A percentile compares a stretch with the other conserved stretches of the same genome.
Conservation (phyloP, 352 stramenopile genomes). For the Phytophthora aleatoria region DNA sequence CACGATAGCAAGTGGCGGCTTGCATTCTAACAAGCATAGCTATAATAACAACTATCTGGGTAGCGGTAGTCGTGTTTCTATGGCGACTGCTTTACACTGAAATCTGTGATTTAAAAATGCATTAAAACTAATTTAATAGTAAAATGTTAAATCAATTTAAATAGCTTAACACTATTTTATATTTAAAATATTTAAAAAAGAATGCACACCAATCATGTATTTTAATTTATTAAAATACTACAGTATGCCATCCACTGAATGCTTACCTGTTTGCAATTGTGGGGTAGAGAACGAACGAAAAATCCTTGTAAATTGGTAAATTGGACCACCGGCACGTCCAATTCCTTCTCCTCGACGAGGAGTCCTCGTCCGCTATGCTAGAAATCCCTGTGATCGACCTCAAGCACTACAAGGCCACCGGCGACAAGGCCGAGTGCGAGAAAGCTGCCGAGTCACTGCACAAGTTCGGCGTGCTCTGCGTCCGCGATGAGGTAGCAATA, state of each 20-base stretch:
- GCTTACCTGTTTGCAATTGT: constrained; percentile 1
- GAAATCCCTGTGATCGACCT: constrained; percentile 87
- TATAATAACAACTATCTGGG: too few species aligned
- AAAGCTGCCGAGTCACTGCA: constrained; percentile 83
- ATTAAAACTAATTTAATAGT: too few species aligned
- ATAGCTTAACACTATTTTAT: too few species aligned
- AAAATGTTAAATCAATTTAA: too few species aligned
- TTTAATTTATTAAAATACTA: too few species aligned
- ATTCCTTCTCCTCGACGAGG: not conserved
- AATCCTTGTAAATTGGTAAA: not conserved
- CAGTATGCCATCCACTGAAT: not conserved
- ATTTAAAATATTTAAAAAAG: too few species aligned
- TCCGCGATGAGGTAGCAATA: constrained; percentile 65
- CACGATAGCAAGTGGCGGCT: too few species aligned
- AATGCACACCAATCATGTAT: too few species aligned
- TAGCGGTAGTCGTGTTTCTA: too few species aligned
- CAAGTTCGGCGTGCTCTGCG: constrained; percentile 86
- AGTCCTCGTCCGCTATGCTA: constrained; percentile 43
- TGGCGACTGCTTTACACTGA: too few species aligned
- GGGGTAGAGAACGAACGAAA: not conserved
- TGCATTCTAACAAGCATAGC: too few species aligned
- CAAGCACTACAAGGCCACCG: constrained; percentile 74
- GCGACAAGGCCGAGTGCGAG: constrained; percentile 69
- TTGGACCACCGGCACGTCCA: not conserved
- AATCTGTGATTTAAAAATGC: too few species aligned